Conservation (phyloP, 192 early-diverging fungal genomes). For the Mortierella alpina region DNA sequence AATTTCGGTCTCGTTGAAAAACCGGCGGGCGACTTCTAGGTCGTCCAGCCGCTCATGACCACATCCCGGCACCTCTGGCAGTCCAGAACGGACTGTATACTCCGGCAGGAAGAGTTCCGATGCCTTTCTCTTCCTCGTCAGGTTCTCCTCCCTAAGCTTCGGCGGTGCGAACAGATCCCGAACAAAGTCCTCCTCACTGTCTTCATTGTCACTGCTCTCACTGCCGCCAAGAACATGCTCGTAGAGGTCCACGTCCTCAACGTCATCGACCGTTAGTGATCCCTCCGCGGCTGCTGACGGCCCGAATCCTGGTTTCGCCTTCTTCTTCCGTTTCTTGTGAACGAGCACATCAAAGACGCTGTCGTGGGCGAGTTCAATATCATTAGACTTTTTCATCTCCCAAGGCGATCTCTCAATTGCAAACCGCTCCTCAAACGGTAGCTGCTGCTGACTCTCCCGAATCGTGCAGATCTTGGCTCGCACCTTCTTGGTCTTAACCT, state of each 20-base stretch:
- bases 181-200: constrained; percentile 52
- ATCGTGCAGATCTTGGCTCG: constrained; percentile 56
- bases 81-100: constrained; percentile 56
- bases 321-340: constrained; percentile 32
- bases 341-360: constrained; percentile 30
- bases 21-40: constrained; percentile 22
- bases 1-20: constrained; percentile 48
- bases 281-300: constrained; percentile 1
- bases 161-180: constrained; percentile 50
- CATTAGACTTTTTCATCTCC: constrained; percentile 69
- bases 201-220: constrained; percentile 45
- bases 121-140: constrained; percentile 46
- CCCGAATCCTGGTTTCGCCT: constrained; percentile 25
- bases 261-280: constrained; percentile 8
- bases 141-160: constrained; percentile 27
- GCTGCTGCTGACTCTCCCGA: constrained; percentile 55
- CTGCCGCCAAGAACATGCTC: constrained; percentile 52
- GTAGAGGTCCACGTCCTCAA: constrained; percentile 23
- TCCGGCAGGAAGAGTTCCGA: constrained; percentile 62
- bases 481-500: constrained; percentile 63
- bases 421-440: constrained; percentile 67
- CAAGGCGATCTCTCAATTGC: constrained; percentile 64
- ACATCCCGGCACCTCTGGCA: constrained; percentile 53
- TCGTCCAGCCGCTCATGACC: constrained; percentile 21
- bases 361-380: constrained; percentile 58